Evolutionary conservation across 805 yeast genomes (phyloP), one percentile per base, ranked within the genome.

Genomic region (Millerozyma miso): DNA sequence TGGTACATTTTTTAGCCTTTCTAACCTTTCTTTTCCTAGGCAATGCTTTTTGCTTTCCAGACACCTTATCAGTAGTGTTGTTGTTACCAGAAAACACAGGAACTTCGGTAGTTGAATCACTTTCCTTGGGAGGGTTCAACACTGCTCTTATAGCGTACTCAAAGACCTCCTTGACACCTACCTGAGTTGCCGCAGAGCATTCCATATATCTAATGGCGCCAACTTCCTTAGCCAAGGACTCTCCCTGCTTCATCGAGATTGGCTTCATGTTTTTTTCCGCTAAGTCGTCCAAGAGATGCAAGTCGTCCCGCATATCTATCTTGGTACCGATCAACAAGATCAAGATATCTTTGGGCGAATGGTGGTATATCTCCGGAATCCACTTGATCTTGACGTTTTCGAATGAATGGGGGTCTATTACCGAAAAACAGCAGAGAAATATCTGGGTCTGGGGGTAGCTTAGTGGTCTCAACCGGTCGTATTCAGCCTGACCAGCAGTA

Each of bases 401-500:
- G 62, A 84, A 88, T 14, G 93, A 83, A 20, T 84, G 76, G 26
- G 90, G 95, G 54, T 81, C 85, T 35, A 85, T 83, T 4, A 89
- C 81, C 4, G 95, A 85, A 62, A 88, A 89, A 64, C 97, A 89
- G 45, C 87, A 78, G 41, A 89, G 65, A 58, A 89, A 89, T 31
- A 89, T 85, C 54, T 88, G 96, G 0, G 97, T 88, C 59, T 89
- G 96, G 3, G 96, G 96, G 57, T 89, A 89, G 6, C 93, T 84
- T 47, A 89, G 70, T 2, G 97, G 97, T 63, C 97, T 75, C 55
- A 88, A 73, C 47, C 96, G 74, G 61, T 89, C 96, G 62, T 88
- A 88, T 60, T 88, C 96, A 56, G 86, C 85, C 65, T 89, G 96
- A 19, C 97, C 97, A 3, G 97, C 96, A 13, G 97, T 89, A 76